Evolutionary conservation across 192 early-diverging fungal species (phyloP).

Genomic region (Allomyces arbusculus): DNA sequence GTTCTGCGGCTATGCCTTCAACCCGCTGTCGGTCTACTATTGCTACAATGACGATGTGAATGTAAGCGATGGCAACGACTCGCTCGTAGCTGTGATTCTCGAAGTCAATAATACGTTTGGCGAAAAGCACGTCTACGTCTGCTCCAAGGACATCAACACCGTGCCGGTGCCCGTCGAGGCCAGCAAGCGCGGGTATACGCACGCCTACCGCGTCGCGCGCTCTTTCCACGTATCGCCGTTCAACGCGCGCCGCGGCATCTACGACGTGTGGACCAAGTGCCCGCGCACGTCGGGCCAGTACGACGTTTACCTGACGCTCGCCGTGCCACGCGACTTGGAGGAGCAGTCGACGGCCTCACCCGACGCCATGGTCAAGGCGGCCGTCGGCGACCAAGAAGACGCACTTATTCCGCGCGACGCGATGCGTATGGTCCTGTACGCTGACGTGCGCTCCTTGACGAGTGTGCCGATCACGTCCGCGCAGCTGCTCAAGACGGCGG

Average conservation of each 20-base stretch:
- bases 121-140: slow-evolving; percentile 20
- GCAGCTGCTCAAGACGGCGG: slow-evolving; percentile 3
- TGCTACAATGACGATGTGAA: slow-evolving; percentile 3
- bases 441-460: not conserved
- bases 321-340: not conserved
- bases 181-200: not conserved
- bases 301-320: not conserved
- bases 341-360: too few relatives aligned
- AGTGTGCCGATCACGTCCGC: not conserved
- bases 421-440: not conserved
- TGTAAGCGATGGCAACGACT: not conserved
- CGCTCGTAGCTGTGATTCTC: slow-evolving; percentile 7
- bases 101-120: slow-evolving; percentile 27
- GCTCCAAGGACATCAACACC: slow-evolving; percentile 4
- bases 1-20: slow-evolving; percentile 16
- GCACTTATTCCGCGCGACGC: not conserved
- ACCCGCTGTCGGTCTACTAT: slow-evolving; percentile 21
- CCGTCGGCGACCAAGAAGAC: not conserved
- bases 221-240: slow-evolving; percentile 25
- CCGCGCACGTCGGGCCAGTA: not conserved
- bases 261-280: slow-evolving; percentile 7
- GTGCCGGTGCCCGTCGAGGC: not conserved
- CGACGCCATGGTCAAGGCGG: not conserved
- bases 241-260: slow-evolving; percentile 22
- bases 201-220: slow-evolving; percentile 7